These are phyloP conservation scores for Alternaria longipes DNA, from an alignment of 2,329 filamentous ascomycete species.

Conservation along the genomic window DNA sequence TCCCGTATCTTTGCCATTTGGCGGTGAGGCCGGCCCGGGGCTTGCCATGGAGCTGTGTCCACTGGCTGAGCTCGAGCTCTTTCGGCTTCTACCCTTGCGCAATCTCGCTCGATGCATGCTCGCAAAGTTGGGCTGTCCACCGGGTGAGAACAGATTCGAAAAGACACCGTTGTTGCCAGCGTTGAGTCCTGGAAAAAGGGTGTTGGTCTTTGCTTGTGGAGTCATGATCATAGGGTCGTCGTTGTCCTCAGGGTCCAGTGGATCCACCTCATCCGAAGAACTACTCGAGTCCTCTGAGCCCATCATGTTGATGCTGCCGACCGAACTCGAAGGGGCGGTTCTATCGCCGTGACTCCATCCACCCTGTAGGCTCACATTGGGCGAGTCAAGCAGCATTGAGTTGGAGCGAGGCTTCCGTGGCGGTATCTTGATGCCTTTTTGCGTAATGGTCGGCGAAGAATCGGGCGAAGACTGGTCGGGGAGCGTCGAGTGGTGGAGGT, in stretches of 20 bases:
- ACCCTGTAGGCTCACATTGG: constrained; percentile 65
- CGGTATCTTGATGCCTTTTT: constrained; percentile 70
- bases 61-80: constrained; percentile 75
- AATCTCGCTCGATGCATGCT: constrained; percentile 75
- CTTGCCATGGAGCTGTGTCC: constrained; percentile 73
- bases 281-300: constrained; percentile 80
- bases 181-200: constrained; percentile 50
- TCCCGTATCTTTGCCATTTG: constrained; percentile 64
- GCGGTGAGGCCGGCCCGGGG: constrained; percentile 79
- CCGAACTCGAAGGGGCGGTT: constrained; percentile 71
- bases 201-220: constrained; percentile 74
- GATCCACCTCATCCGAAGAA: constrained; percentile 66
- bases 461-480: constrained; percentile 89
- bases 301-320: constrained; percentile 81
- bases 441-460: constrained; percentile 85
- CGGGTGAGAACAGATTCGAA: constrained; percentile 69
- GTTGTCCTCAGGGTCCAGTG: constrained; percentile 59
- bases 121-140: constrained; percentile 77
- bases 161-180: constrained; percentile 66
- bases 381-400: constrained; percentile 66
- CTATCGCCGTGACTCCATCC: constrained; percentile 69
- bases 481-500: constrained; percentile 92
- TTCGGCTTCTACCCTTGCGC: constrained; percentile 67
- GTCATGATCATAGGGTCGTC: constrained; percentile 82
- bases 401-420: constrained; percentile 58